Evolutionary conservation across 2,329 filamentous ascomycete species (phyloP).

Genomic region (Aureobasidium pullulans): DNA sequence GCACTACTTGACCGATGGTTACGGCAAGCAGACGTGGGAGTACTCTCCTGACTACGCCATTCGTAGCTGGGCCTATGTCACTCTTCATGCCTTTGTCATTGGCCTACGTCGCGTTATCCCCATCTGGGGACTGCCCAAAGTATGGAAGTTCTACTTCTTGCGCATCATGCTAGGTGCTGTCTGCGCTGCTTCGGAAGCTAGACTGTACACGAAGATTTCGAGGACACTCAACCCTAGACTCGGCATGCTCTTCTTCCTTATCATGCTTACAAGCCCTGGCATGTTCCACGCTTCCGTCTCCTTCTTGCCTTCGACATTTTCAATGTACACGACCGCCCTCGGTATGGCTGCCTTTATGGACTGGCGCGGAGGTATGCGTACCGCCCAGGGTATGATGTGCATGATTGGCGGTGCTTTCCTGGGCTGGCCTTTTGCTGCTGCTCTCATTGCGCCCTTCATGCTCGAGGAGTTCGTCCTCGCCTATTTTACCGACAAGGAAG

Average conservation of each 20-base stretch:
- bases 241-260: slow-evolving; percentile 74
- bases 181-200: slow-evolving; percentile 75
- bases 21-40: slow-evolving; percentile 96
- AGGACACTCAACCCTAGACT: slow-evolving; percentile 73
- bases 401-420: slow-evolving; percentile 79
- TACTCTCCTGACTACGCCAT: slow-evolving; percentile 94
- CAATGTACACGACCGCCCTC: slow-evolving; percentile 89
- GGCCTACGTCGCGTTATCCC: slow-evolving; percentile 54
- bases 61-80: slow-evolving; percentile 87
- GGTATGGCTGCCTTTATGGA: slow-evolving; percentile 87
- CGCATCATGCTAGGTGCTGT: slow-evolving; percentile 65
- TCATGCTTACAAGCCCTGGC: slow-evolving; percentile 71
- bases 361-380: slow-evolving; percentile 72
- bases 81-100: slow-evolving; percentile 66
- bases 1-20: slow-evolving; percentile 87
- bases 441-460: slow-evolving; percentile 72
- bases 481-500: slow-evolving; percentile 36
- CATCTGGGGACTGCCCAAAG: slow-evolving; percentile 34
- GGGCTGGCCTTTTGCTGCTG: slow-evolving; percentile 91
- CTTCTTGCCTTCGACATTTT: slow-evolving; percentile 88
- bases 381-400: slow-evolving; percentile 78
- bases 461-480: slow-evolving; percentile 63
- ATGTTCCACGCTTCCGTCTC: slow-evolving; percentile 88
- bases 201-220: slow-evolving; percentile 71
- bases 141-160: slow-evolving; percentile 75